Evolutionary conservation across 2,329 filamentous ascomycete genomes (phyloP).

Genomic region (Colletotrichum gigasporum): DNA sequence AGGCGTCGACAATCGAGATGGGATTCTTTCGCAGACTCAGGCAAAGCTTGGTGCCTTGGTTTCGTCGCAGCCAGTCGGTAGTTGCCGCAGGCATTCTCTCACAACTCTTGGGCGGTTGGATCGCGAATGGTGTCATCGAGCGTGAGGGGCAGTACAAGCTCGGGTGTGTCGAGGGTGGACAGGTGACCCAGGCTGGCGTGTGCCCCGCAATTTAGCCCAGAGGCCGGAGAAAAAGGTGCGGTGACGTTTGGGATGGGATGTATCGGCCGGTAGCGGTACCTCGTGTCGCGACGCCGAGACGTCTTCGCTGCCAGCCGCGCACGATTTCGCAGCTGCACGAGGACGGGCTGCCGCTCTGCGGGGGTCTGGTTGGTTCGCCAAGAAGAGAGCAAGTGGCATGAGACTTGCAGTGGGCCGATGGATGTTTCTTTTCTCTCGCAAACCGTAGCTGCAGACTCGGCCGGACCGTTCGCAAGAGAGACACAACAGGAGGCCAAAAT

Average conservation of each 20-base stretch:
- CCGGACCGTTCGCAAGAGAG: not conserved
- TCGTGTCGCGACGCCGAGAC: conserved; percentile 13
- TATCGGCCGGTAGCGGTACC: conserved; percentile 16
- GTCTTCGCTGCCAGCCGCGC: conserved; percentile 4
- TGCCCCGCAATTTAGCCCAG: conserved; percentile 27
- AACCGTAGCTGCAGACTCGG: not conserved
- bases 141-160: conserved; percentile 22
- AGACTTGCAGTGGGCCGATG: conserved; percentile 15
- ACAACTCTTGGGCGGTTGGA: conserved; percentile 8
- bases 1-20: not conserved
- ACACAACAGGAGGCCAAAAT: not conserved
- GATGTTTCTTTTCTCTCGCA: conserved; percentile 6
- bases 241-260: conserved; percentile 19
- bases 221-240: conserved; percentile 29
- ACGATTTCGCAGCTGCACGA: conserved; percentile 1
- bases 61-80: conserved; percentile 12
- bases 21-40: not conserved
- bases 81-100: not conserved
- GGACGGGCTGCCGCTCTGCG: not conserved
- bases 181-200: conserved; percentile 25
- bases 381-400: conserved; percentile 20
- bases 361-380: conserved; percentile 2
- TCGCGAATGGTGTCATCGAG: conserved; percentile 21
- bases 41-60: not conserved
- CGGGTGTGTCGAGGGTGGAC: conserved; percentile 11